phyloP scores from a whole-genome alignment of 371 early-diverging fungal species.

The Capillidium rhysosporum region DNA sequence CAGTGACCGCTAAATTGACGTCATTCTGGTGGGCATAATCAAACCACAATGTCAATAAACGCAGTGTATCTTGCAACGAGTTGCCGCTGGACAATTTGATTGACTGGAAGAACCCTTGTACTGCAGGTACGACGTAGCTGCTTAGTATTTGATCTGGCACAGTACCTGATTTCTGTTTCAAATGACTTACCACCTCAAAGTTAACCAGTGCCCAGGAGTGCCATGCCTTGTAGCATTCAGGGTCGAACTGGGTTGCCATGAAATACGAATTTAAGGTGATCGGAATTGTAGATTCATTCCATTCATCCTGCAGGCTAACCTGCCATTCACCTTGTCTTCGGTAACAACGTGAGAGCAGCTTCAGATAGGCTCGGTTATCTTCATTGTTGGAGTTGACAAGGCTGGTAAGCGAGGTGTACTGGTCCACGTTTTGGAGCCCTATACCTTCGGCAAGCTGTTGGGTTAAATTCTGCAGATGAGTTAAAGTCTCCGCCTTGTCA shows the following conservation, averaged over 20 bases:
- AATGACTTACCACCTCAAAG: slow-evolving; percentile 67
- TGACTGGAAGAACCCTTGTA: slow-evolving; percentile 79
- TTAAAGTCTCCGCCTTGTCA: slow-evolving; percentile 27
- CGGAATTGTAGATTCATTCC: slow-evolving; percentile 50
- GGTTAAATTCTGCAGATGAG: slow-evolving; percentile 36
- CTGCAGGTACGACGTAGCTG: slow-evolving; percentile 17
- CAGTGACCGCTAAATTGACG: slow-evolving; percentile 67
- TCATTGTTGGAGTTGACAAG: background rate
- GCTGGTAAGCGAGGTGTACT: slow-evolving; percentile 15
- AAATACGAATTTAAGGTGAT: slow-evolving; percentile 64
- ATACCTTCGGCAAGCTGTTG: slow-evolving; percentile 32
- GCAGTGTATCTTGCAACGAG: slow-evolving; percentile 88
- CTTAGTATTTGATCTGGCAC: background rate
- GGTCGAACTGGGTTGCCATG: slow-evolving; percentile 79
- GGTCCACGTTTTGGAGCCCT: slow-evolving; percentile 12
- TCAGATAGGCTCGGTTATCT: slow-evolving; percentile 4
- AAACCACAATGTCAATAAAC: slow-evolving; percentile 90
- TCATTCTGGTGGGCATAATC: slow-evolving; percentile 80
- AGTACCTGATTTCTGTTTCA: slow-evolving; percentile 20
- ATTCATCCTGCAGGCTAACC: slow-evolving; percentile 51
- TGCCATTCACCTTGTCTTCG: slow-evolving; percentile 90
- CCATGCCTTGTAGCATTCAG: slow-evolving; percentile 96
- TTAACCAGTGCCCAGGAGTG: slow-evolving; percentile 94
- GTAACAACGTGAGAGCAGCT: slow-evolving; percentile 74
- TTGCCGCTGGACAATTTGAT: slow-evolving; percentile 80